A percentile compares a stretch with the other conserved stretches of the same genome.
Conservation (phyloP, 345 rosid genomes). For the Durio zibethinus region DNA sequence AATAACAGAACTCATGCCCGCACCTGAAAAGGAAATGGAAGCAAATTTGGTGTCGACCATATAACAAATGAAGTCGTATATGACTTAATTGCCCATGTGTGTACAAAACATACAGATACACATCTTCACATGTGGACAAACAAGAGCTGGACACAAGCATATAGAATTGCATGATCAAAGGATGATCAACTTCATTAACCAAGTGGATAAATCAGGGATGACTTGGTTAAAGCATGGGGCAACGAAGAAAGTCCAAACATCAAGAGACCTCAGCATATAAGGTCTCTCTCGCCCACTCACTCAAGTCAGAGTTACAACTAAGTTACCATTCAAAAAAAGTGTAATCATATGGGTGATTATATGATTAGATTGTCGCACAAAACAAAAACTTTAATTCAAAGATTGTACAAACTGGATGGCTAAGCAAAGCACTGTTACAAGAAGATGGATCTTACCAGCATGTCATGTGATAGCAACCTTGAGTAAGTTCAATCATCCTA, state of each 20-base stretch:
- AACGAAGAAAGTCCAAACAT: background rate
- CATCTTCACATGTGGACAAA: background rate
- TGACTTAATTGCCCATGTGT: background rate
- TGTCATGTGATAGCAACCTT: conserved; percentile 96
- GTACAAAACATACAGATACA: background rate
- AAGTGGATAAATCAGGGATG: background rate
- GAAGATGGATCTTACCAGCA: conserved; percentile 60
- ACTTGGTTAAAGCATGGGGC: background rate
- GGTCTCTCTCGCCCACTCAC: background rate
- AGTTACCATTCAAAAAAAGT: background rate
- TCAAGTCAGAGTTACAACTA: background rate
- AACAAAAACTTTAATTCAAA: background rate
- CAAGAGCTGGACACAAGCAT: background rate
- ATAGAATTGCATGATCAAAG: background rate
- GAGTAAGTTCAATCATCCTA: conserved; percentile 86
- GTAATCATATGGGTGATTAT: background rate
- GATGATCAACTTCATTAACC: background rate
- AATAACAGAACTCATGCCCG: conserved; percentile 91
- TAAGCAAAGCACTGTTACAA: background rate
- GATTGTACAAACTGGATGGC: background rate
- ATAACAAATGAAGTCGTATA: background rate
- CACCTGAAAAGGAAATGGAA: conserved; percentile 50
- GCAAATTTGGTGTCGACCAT: conserved; percentile 12
- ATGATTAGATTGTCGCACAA: background rate
- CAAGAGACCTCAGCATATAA: background rate